Evolutionary conservation across 2,329 filamentous ascomycete species (phyloP).

Genomic region (Elsinoe australis): DNA sequence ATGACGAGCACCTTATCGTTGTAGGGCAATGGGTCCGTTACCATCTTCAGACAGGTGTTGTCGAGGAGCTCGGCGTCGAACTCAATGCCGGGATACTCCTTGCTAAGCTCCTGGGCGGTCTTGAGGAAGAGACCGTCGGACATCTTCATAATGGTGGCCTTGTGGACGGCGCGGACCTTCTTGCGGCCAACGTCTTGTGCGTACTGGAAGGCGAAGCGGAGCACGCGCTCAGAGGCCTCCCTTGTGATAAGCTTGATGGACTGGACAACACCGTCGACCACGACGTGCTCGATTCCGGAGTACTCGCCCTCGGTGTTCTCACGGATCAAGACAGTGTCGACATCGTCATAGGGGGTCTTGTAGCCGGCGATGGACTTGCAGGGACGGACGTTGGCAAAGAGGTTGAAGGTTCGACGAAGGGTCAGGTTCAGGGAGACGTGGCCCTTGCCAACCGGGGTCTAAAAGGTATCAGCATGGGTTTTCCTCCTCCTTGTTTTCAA

Average conservation of each 20-base stretch:
- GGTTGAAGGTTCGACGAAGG: slow-evolving; percentile 97
- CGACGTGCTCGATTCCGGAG: slow-evolving; percentile 96
- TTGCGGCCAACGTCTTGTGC: slow-evolving; percentile 86
- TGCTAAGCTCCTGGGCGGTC: slow-evolving; percentile 75
- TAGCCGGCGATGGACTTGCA: slow-evolving; percentile 95
- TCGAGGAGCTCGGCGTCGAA: slow-evolving; percentile 97
- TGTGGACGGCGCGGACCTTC: slow-evolving; percentile 97
- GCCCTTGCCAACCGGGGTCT: slow-evolving; percentile 96
- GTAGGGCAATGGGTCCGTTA: slow-evolving; percentile 90
- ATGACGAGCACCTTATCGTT: slow-evolving; percentile 98
- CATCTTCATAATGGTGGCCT: slow-evolving; percentile 99
- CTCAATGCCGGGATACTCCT: slow-evolving; percentile 92
- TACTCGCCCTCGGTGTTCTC: slow-evolving; percentile 99
- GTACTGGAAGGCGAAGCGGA: slow-evolving; percentile 97
- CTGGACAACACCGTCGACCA: slow-evolving; percentile 96
- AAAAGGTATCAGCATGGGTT: slow-evolving; percentile 25
- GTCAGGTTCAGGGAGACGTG: slow-evolving; percentile 99
- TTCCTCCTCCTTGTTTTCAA: background rate
- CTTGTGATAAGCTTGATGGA: slow-evolving; percentile 99
- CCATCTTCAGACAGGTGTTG: slow-evolving; percentile 99
- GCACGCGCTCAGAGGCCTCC: slow-evolving; percentile 88
- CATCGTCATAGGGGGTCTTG: slow-evolving; percentile 97
- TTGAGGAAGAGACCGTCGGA: slow-evolving; percentile 95
- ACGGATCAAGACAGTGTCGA: slow-evolving; percentile 95
- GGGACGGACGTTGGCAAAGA: slow-evolving; percentile 97